These are phyloP conservation scores for Pythium myriotylum DNA, from an alignment of 352 stramenopile species.

Conservation along the genomic window DNA sequence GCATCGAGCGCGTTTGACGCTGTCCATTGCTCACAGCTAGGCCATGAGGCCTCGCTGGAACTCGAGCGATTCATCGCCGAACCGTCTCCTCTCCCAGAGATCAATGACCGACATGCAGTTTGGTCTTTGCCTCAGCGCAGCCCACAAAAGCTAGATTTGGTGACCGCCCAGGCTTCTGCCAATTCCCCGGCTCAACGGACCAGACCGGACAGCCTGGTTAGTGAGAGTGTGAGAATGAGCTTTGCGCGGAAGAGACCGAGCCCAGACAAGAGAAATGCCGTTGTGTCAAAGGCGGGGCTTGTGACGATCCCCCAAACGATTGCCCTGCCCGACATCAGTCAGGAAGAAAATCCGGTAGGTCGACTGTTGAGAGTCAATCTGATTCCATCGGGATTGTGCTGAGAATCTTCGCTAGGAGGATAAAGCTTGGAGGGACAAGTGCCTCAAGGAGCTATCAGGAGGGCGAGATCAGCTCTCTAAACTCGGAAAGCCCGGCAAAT, in stretches of 20 bases:
- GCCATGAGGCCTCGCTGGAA: conserved; percentile 26
- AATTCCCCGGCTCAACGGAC: conserved; percentile 6
- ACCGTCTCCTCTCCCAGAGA: conserved; percentile 24
- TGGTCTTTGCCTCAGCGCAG: conserved; percentile 42
- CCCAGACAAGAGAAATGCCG: conserved; percentile 7
- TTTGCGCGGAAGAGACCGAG: conserved; percentile 11
- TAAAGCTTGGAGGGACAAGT: conserved; percentile 19
- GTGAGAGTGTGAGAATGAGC: conserved; percentile 17
- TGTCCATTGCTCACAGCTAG: conserved; percentile 34
- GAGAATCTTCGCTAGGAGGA: too few relatives aligned
- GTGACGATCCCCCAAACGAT: conserved; percentile 24
- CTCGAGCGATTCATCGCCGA: conserved; percentile 32
- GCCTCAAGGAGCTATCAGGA: conserved; percentile 21
- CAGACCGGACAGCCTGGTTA: conserved; percentile 5
- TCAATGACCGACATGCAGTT: conserved; percentile 52
- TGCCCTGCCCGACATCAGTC: conserved; percentile 2
- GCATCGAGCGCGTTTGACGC: conserved; percentile 43
- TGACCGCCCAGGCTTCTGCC: background rate
- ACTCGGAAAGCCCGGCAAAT: background rate
- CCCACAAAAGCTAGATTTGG: conserved; percentile 28
- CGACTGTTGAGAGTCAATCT: too few relatives aligned
- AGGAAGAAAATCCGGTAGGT: conserved; percentile 19
- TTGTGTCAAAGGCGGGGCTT: conserved; percentile 1
- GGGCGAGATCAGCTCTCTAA: background rate
- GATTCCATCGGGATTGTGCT: too few relatives aligned